These are phyloP conservation scores for Alternaria sp. DNA, from an alignment of 2,329 filamentous ascomycete species.

Conservation along the genomic window DNA sequence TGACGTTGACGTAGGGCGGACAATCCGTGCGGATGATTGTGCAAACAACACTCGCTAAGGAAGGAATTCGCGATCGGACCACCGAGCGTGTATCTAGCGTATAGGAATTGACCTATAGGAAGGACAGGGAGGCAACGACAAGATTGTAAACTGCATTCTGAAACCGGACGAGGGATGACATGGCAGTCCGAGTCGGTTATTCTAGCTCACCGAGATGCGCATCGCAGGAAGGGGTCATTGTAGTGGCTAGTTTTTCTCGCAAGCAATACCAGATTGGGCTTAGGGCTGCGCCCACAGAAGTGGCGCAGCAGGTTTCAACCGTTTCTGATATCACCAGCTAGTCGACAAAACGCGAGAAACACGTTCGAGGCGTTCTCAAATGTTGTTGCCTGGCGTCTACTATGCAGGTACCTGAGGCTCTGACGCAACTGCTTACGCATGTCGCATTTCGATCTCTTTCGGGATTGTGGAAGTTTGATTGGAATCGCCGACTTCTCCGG, in stretches of 20 bases:
- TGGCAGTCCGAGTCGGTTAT: slow-evolving; percentile 21
- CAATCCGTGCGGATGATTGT: slow-evolving; percentile 1
- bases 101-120: slow-evolving; percentile 21
- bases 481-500: slow-evolving; percentile 5
- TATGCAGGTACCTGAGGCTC: slow-evolving; percentile 23
- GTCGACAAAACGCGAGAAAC: slow-evolving; percentile 1
- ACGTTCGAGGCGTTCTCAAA: not conserved
- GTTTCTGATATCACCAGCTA: slow-evolving; percentile 9
- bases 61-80: slow-evolving; percentile 25
- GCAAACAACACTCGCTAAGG: slow-evolving; percentile 17
- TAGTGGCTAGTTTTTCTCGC: slow-evolving; percentile 28
- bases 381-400: slow-evolving; percentile 19
- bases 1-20: slow-evolving; percentile 15
- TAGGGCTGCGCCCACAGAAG: slow-evolving; percentile 11
- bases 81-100: slow-evolving; percentile 13
- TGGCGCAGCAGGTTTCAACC: slow-evolving; percentile 18
- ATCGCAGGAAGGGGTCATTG: slow-evolving; percentile 19
- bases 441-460: slow-evolving; percentile 8
- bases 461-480: not conserved
- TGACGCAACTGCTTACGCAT: slow-evolving; percentile 32
- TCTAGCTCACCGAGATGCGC: slow-evolving; percentile 16
- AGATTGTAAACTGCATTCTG: slow-evolving; percentile 20
- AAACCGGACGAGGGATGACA: slow-evolving; percentile 14
- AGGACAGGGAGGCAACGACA: slow-evolving; percentile 18
- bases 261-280: slow-evolving; percentile 29